These are phyloP conservation scores for Fragaria ananassa DNA, from an alignment of 306 rosid species.

Conservation along the genomic window DNA sequence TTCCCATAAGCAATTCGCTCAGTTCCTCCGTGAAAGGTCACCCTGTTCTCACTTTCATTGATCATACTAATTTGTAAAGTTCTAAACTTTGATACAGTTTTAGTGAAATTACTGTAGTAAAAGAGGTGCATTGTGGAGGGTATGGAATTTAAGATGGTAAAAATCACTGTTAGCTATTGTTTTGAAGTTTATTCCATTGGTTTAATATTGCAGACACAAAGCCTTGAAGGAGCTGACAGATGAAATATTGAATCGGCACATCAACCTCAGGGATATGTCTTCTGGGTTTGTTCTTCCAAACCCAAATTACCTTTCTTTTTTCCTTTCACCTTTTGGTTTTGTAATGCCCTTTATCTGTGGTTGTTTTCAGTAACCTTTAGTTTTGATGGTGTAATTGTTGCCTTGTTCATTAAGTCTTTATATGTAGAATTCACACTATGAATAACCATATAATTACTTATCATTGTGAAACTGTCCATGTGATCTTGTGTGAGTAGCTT, in stretches of 20 bases:
- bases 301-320: constrained; percentile 13
- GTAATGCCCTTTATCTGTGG: not conserved
- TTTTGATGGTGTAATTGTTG: not conserved
- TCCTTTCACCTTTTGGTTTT: too few relatives aligned
- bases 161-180: not conserved
- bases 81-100: not conserved
- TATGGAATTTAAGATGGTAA: not conserved
- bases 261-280: constrained; percentile 67
- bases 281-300: constrained; percentile 74
- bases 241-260: constrained; percentile 64
- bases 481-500: not conserved
- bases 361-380: not conserved
- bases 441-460: not conserved
- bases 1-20: constrained; percentile 73
- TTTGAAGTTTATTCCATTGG: not conserved
- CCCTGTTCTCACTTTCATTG: constrained; percentile 12
- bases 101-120: not conserved
- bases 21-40: constrained; percentile 90
- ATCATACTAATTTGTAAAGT: constrained; percentile 8
- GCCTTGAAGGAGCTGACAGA: constrained; percentile 73
- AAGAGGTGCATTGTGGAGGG: not conserved
- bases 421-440: not conserved
- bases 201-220: constrained; percentile 55
- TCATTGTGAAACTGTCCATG: not conserved
- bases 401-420: not conserved